phyloP scores from a whole-genome alignment of 768 basidiomycete species.

The Boletus reticulatus region DNA sequence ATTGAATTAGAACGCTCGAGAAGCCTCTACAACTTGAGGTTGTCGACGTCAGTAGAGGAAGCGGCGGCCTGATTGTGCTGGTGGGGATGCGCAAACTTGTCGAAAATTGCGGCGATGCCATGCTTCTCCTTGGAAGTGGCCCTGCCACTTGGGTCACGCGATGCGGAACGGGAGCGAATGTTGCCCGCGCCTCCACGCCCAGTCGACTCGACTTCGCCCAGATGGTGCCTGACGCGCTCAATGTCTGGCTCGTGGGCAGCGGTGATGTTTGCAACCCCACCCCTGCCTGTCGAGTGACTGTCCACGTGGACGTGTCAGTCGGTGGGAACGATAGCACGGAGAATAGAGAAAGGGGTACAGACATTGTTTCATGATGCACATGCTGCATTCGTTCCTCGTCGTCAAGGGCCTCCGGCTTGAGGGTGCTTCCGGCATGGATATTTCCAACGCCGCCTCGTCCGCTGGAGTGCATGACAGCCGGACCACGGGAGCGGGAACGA shows the following conservation, averaged over 20 bases:
- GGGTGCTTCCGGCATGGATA: conserved; percentile 34
- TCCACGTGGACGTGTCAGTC: background rate
- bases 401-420: conserved; percentile 27
- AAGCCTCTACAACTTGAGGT: background rate
- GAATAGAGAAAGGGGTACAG: conserved; percentile 18
- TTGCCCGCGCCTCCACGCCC: conserved; percentile 68
- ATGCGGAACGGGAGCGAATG: conserved; percentile 43
- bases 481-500: conserved; percentile 49
- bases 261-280: conserved; percentile 63
- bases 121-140: conserved; percentile 29
- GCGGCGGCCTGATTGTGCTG: background rate
- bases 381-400: conserved; percentile 34
- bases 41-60: background rate
- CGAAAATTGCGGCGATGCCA: conserved; percentile 29
- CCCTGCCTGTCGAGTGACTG: conserved; percentile 68
- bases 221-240: conserved; percentile 31
- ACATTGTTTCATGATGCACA: conserved; percentile 39
- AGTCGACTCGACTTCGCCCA: conserved; percentile 36
- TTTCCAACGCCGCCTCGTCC: conserved; percentile 70
- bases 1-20: background rate
- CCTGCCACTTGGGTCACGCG: conserved; percentile 27
- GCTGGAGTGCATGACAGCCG: conserved; percentile 41
- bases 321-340: background rate
- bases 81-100: conserved; percentile 28
- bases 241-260: conserved; percentile 34